Conservation (phyloP, 192 early-diverging fungal species). For the Podila minutissima region DNA sequence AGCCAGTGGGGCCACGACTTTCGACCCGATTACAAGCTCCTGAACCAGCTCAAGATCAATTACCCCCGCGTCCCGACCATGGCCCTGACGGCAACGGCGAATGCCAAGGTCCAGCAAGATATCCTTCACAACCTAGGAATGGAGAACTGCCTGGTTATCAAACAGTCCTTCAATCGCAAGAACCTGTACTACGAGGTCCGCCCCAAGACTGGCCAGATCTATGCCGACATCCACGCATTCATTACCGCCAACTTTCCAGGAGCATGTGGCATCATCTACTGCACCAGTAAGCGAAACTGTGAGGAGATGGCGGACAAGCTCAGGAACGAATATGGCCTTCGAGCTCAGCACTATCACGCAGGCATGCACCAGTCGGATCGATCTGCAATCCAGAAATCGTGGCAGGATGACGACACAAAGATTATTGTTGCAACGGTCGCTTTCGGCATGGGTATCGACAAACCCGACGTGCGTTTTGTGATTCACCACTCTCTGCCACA, state of each 20-base stretch:
- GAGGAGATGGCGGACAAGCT: slow-evolving; percentile 84
- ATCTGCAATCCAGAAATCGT: slow-evolving; percentile 77
- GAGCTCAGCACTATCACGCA: slow-evolving; percentile 88
- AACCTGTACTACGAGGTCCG: slow-evolving; percentile 86
- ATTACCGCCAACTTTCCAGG: slow-evolving; percentile 69
- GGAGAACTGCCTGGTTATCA: slow-evolving; percentile 72
- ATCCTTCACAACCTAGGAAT: slow-evolving; percentile 81
- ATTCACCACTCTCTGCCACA: slow-evolving; percentile 92
- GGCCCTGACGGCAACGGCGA: slow-evolving; percentile 97
- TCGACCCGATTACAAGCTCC: slow-evolving; percentile 88
- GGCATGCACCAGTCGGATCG: slow-evolving; percentile 85
- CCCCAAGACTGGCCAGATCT: slow-evolving; percentile 68
- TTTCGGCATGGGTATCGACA: slow-evolving; percentile 99
- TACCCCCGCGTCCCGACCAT: slow-evolving; percentile 88
- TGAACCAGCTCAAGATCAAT: slow-evolving; percentile 69
- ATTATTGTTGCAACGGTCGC: slow-evolving; percentile 97
- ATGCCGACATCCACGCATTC: slow-evolving; percentile 76
- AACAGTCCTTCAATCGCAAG: slow-evolving; percentile 88
- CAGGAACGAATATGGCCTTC: slow-evolving; percentile 63
- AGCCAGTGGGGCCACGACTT: slow-evolving; percentile 99
- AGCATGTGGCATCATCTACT: slow-evolving; percentile 95
- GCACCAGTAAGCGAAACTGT: slow-evolving; percentile 78
- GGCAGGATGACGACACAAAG: slow-evolving; percentile 77
- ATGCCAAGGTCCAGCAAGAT: slow-evolving; percentile 86
- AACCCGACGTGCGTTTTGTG: slow-evolving; percentile 95